Evolutionary conservation across 2,329 filamentous ascomycete genomes (phyloP).

Genomic region (Botrytis cinerea): DNA sequence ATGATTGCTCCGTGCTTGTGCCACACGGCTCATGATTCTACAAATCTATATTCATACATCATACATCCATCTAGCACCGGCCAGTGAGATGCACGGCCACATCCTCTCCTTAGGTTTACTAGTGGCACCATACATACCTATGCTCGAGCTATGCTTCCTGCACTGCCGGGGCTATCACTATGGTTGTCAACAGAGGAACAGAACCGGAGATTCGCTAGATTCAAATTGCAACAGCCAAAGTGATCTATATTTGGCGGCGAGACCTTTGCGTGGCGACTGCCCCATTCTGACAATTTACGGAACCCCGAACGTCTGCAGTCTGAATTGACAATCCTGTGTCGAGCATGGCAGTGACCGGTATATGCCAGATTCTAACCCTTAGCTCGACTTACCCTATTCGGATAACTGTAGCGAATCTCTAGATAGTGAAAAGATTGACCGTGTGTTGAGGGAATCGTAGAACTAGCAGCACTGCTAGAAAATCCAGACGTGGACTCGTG

Average conservation of each 20-base stretch:
- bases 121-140: background rate
- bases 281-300: background rate
- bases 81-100: background rate
- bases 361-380: background rate
- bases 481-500: background rate
- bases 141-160: background rate
- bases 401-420: background rate
- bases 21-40: background rate
- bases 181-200: background rate
- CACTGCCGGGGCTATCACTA: background rate
- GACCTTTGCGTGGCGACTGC: background rate
- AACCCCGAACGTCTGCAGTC: background rate
- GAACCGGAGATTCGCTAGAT: background rate
- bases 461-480: background rate
- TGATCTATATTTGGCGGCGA: background rate
- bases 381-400: background rate
- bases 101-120: background rate
- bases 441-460: background rate
- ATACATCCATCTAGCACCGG: background rate
- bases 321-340: background rate
- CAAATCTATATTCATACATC: background rate
- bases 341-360: background rate
- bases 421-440: background rate
- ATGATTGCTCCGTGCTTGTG: constrained; percentile 3
- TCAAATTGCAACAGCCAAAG: background rate